Base-by-base conservation (phyloP, 2,329 filamentous ascomycete genomes). In the Phyllosticta citribraziliensis region DNA sequence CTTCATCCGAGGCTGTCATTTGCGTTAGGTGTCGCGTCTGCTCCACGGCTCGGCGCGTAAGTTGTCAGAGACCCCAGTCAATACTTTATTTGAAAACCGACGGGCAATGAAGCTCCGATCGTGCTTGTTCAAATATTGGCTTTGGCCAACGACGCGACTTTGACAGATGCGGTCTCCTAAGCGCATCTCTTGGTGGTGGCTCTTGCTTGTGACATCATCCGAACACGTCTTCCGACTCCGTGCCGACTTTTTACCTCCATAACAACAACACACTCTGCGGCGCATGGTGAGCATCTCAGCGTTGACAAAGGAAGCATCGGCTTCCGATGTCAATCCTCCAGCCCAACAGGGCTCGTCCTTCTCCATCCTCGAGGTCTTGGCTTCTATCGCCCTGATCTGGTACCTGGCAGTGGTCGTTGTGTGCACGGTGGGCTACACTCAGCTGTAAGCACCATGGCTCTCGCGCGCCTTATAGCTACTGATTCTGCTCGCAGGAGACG, bases 341-440 rank as follows among this genome's bases (percentile, higher is more conserved):
- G 65, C 66, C 52, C 63, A 69, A 61, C 40, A 72, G 71, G 69
- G 68, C 30, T 27, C 22, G 17, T 30, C 60, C 67, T 73, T 69
- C 62, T 68, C 67, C 66, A 63, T 70, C 64, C 67, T 66, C 61
- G 71, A 72, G 53, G 65, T 76, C 56, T 68, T 79, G 65, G 78
- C 75, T 35, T 68, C 73, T 62, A 76, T 75, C 65, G 81, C 79
- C 65, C 70, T 85, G 65, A 74, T 79, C 64, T 86, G 83, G 83
- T 85, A 82, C 67, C 64, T 77, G 55, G 73, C 78, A 60, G 82
- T 87, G 62, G 75, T 79, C 65, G 65, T 76, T 24, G 82, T 88
- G 50, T 84, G 81, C 68, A 72, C 74, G 52, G 77, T 87, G 67
- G 85, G 85, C 57, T 81, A 83, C 69, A 72, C 76, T 58, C 83